phyloP scores from a whole-genome alignment of 805 yeast species.

The Kazachstania psychrophila region DNA sequence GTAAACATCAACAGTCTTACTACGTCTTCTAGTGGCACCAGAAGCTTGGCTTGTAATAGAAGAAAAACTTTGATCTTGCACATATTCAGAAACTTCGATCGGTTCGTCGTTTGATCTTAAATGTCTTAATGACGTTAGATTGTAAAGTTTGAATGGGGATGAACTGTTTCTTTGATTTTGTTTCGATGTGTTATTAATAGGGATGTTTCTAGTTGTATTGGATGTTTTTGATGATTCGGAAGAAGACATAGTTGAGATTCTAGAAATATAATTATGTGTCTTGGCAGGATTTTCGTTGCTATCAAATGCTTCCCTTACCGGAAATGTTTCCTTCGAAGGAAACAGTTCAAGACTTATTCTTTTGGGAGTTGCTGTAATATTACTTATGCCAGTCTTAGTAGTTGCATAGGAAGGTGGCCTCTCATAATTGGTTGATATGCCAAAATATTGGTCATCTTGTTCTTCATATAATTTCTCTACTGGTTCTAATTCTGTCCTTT shows the following conservation, averaged over 20 bases:
- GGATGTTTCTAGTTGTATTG: background rate
- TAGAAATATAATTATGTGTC: background rate
- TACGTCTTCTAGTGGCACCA: constrained; percentile 19
- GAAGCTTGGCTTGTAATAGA: no score
- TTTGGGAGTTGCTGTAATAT: constrained; percentile 5
- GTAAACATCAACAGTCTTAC: constrained; percentile 25
- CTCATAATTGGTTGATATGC: no score
- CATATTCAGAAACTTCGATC: background rate
- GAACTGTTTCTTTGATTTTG: background rate
- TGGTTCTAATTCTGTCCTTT: no score
- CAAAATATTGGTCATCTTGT: no score
- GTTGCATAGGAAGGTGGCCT: background rate
- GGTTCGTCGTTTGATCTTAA: constrained; percentile 2
- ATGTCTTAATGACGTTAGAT: constrained; percentile 1
- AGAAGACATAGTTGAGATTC: background rate
- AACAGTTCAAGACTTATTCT: constrained; percentile 5
- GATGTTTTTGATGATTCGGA: background rate
- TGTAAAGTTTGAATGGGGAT: background rate
- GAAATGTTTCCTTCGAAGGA: constrained; percentile 1
- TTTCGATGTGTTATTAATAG: background rate
- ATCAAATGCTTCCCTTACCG: no score
- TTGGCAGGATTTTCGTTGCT: background rate
- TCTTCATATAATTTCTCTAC: no score
- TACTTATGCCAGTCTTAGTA: background rate
- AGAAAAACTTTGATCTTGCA: no score